Percentiles rank a stretch among this genome's conserved stretches.
Evolutionary conservation across 345 rosid genomes (phyloP).

Genomic region (Eucalyptus albens): DNA sequence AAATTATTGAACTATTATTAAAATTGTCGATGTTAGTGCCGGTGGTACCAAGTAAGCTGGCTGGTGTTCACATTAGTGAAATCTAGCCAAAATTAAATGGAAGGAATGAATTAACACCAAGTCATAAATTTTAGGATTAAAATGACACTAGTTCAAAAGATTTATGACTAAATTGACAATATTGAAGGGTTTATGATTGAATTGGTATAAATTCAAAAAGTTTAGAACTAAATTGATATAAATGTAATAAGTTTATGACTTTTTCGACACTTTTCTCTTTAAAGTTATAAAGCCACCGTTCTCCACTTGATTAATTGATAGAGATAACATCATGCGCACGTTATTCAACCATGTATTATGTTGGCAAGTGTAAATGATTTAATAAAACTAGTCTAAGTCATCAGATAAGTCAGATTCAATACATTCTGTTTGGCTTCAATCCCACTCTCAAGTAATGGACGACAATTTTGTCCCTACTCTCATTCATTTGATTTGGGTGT

Average conservation of each 20-base stretch:
- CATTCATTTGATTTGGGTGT: not conserved
- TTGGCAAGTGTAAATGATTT: not conserved
- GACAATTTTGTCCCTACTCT: not conserved
- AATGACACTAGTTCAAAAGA: no score
- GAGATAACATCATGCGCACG: not conserved
- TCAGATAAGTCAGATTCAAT: not conserved
- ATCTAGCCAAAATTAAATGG: accelerated
- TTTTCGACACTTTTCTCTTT: no score
- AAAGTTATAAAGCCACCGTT: not conserved
- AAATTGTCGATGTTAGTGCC: accelerated
- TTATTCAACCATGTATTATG: not conserved
- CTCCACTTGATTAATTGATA: not conserved
- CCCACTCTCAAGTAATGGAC: not conserved
- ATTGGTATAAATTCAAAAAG: accelerated
- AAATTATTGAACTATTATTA: no score
- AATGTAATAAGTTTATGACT: accelerated
- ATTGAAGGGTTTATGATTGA: no score
- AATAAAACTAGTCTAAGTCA: not conserved
- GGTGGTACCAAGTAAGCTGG: accelerated
- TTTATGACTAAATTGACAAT: accelerated
- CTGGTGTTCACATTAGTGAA: accelerated
- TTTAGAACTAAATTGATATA: accelerated
- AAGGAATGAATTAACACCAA: no score
- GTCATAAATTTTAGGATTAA: no score
- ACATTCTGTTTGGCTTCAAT: not conserved